Percentiles rank a stretch among this genome's conserved stretches.
phyloP scores from a whole-genome alignment of 1,284 basidiomycete genomes.

The Papiliotrema laurentii region DNA sequence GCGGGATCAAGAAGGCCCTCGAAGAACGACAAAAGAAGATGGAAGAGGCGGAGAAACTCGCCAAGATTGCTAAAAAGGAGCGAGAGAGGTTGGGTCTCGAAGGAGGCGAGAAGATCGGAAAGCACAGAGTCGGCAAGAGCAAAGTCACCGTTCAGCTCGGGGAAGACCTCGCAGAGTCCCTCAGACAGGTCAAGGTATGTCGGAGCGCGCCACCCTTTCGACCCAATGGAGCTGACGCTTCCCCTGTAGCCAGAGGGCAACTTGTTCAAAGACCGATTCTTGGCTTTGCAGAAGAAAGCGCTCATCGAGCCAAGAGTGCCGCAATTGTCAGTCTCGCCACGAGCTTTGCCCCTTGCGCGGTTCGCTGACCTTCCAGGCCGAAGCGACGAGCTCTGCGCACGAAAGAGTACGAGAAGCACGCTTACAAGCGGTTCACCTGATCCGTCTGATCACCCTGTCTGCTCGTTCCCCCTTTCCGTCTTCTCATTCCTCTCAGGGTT shows the following conservation, averaged over 20 bases:
- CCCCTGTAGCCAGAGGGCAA: slow-evolving; percentile 79
- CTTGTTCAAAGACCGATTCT: slow-evolving; percentile 82
- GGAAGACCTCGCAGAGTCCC: slow-evolving; percentile 82
- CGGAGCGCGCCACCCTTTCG: no score
- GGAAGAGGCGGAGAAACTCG: slow-evolving; percentile 23
- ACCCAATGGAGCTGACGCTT: not conserved
- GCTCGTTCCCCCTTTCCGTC: not conserved
- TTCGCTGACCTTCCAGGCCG: slow-evolving; percentile 51
- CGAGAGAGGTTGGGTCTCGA: slow-evolving; percentile 52
- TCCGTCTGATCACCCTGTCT: not conserved
- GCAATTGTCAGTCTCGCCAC: slow-evolving; percentile 57
- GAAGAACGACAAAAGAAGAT: slow-evolving; percentile 21
- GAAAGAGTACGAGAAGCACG: slow-evolving; percentile 82
- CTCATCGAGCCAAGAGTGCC: slow-evolving; percentile 53
- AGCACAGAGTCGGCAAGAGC: slow-evolving; percentile 65
- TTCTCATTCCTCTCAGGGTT: not conserved
- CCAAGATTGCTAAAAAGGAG: slow-evolving; percentile 56
- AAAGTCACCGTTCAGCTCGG: slow-evolving; percentile 81
- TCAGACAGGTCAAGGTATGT: slow-evolving; percentile 75
- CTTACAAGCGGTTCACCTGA: slow-evolving; percentile 71
- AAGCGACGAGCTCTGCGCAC: slow-evolving; percentile 58
- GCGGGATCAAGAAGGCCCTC: slow-evolving; percentile 24
- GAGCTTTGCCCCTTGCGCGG: not conserved
- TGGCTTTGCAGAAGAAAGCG: slow-evolving; percentile 51
- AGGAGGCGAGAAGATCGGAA: slow-evolving; percentile 66